Evolutionary conservation across 2,329 filamentous ascomycete species (phyloP), one percentile per base, ranked within the genome.

Genomic region (Monosporascus sp.): DNA sequence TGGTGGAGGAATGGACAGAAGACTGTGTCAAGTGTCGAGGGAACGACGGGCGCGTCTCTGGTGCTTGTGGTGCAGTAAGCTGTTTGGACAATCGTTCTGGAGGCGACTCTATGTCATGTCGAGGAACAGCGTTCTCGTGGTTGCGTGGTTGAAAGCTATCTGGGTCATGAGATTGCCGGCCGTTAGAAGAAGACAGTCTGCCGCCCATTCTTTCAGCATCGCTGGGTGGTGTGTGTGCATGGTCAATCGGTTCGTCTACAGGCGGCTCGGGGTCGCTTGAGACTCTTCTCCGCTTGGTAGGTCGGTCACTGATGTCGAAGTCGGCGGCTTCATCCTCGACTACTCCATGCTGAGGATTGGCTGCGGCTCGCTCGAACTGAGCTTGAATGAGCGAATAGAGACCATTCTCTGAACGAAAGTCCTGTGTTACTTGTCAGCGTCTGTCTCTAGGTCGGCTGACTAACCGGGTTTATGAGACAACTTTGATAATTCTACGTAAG

Each of bases 331-430:
- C 62, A 26, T 59, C 60, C 7, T 66, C 64, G 14, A 56, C 54
- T 41, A 59, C 56, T 50, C 70, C 71, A 24, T 64, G 44, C 0
- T 51, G 22, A 31, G 43, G 43, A 57, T 54, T 62, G 59, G 69
- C 72, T 59, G 75, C 71, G 49, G 77, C 77, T 38, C 78, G 76
- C 57, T 87, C 81, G 61, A 85, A 85, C 59, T 86, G 83, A 17
- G 83, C 78, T 68, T 88, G 86, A 16, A 90, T 88, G 47, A 89
- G 73, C 11, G 86, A 86, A 68, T 90, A 90, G 1, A 90, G 77
- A 2, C 86, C 86, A 67, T 89, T 84, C 64, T 88, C 81, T 2
- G 85, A 88, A 41, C 86, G 85, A 58, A 89, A 89, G 60, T 89
- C 86, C 85, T 87, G 58, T 3, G 22, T 3, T 38, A 26, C 7